Conservation (phyloP, 805 yeast species). For the Tetrapisispora iriomotensis region DNA sequence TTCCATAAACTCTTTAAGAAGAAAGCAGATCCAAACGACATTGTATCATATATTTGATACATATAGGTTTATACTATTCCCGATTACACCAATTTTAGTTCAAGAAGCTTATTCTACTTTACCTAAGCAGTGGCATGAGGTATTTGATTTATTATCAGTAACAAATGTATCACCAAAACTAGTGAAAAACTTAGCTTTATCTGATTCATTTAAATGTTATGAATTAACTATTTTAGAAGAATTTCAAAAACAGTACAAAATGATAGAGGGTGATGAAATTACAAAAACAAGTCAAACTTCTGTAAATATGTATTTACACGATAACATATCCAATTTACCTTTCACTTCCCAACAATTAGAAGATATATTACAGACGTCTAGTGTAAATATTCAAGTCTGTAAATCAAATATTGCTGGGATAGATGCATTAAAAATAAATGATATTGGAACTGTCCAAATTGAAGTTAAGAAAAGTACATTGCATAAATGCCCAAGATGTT, state of each 20-base stretch:
- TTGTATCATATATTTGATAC: constrained; percentile 47
- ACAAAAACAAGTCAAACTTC: constrained; percentile 25
- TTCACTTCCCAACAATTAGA: constrained; percentile 35
- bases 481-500: constrained; percentile 85
- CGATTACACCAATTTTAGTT: constrained; percentile 71
- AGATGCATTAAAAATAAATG: background rate
- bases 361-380: constrained; percentile 57
- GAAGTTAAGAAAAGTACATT: constrained; percentile 18
- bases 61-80: constrained; percentile 62
- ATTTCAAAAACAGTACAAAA: constrained; percentile 14
- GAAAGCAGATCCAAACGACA: constrained; percentile 49
- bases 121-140: constrained; percentile 27
- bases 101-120: constrained; percentile 80
- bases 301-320: constrained; percentile 15
- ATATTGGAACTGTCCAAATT: background rate
- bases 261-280: constrained; percentile 10
- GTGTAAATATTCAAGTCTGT: constrained; percentile 34
- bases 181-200: background rate
- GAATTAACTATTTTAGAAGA: constrained; percentile 14
- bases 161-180: constrained; percentile 6
- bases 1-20: constrained; percentile 29
- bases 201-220: constrained; percentile 9
- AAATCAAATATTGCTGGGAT: background rate
- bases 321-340: constrained; percentile 2
- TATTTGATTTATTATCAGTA: background rate